A percentile compares a stretch with the other conserved stretches of the same genome.
These are phyloP conservation scores for Panicum hallii DNA, from an alignment of 202 grass and related monocot species.

Conservation along the genomic window DNA sequence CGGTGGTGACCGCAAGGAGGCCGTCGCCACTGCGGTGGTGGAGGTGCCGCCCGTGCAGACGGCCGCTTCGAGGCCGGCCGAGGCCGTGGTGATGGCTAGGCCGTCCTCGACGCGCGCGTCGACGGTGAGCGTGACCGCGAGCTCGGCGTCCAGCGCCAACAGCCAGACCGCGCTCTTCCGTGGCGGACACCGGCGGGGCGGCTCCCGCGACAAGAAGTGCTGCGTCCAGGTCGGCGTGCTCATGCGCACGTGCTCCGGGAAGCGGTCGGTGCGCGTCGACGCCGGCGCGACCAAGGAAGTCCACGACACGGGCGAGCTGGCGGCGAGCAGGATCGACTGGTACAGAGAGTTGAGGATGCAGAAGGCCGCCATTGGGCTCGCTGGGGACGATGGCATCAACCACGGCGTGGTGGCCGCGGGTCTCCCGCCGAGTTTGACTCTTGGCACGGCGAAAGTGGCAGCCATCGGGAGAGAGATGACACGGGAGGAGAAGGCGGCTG, in stretches of 20 bases:
- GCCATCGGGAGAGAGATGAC: conserved; percentile 42
- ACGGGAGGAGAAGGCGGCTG: conserved; percentile 18
- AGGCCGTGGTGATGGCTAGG: conserved; percentile 20
- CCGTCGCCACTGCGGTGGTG: background rate
- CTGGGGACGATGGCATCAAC: background rate
- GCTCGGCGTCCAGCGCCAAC: conserved; percentile 61
- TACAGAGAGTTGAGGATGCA: conserved; percentile 64
- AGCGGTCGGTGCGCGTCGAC: conserved; percentile 59
- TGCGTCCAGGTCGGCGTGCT: conserved; percentile 60
- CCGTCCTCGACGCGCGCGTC: conserved; percentile 35
- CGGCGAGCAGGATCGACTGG: conserved; percentile 46
- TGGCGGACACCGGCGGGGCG: background rate
- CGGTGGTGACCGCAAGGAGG: background rate
- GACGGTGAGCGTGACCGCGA: conserved; percentile 23
- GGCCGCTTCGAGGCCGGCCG: background rate
- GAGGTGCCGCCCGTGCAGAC: background rate
- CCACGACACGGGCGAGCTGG: background rate
- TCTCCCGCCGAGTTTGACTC: conserved; percentile 41
- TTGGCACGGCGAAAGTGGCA: conserved; percentile 46
- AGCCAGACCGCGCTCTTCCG: conserved; percentile 70
- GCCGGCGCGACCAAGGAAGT: conserved; percentile 8
- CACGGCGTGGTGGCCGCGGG: conserved; percentile 29
- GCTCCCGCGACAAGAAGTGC: conserved; percentile 33
- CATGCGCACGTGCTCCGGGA: conserved; percentile 69
- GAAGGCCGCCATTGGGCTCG: conserved; percentile 48